Evolutionary conservation across 805 yeast genomes (phyloP), one percentile per base, ranked within the genome.

Genomic region (Spathaspora hagerdaliae): DNA sequence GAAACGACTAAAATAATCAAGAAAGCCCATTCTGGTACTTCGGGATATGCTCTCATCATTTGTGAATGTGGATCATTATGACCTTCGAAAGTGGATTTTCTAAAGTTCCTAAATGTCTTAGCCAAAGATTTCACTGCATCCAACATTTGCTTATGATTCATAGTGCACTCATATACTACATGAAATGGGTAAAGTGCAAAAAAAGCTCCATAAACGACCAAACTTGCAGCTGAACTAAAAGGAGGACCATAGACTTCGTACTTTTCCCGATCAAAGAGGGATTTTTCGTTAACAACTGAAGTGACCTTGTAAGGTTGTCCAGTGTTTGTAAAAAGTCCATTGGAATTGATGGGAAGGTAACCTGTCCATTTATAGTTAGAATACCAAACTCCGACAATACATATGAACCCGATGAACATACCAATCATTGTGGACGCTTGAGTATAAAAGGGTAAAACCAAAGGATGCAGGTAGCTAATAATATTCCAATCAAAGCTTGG

Each of bases 401-500:
- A 14, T 35, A 54, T 46, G 27, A 55, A 51, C 2, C 54, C 57
- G 19, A 60, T 33, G 9, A 54, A 1, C 29, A 46, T 39, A 10
- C 67, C 67, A 41, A 51, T 19, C 39, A 46, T 50, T n/a, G 29
- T 44, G 39, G 50, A 53, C 27, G 52, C 45, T 1, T 51, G 44
- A 15, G 47, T 39, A 51, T 59, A 74, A 43, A 71, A 68, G 24
- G 85, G 85, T 12, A 67, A 45, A 9, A 71, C 53, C 58, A 81
- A 64, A 2, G 68, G 55, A 7, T 54, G 41, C 31, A 52, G 54
- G 31, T 49, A 59, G 31, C 58, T 52, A 8, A 70, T 51, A 27
- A 70, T 58, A 59, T 76, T 78, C 60, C 82, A 78, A 41, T 80
- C 85, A 56, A 79, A 71, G 1, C 79, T 68, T 8, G 83, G 59